Conservation (phyloP, 2,329 filamentous ascomycete species). For the Colletotrichum plurivorum region DNA sequence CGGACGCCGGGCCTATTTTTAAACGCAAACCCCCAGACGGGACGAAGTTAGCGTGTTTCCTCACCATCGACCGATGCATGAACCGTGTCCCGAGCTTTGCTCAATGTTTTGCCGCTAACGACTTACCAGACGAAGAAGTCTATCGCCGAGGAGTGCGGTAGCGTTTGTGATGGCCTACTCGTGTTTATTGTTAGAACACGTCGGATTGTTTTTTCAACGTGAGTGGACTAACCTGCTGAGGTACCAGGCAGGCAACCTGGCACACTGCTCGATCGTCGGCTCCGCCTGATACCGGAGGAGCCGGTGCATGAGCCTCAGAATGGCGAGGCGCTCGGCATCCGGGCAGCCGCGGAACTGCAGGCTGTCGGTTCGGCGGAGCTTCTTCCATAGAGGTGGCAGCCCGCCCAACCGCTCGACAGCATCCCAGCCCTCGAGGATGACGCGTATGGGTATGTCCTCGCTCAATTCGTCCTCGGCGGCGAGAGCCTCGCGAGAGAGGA, state of each 20-base stretch:
- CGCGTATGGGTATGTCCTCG: slow-evolving; percentile 46
- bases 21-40: neutral
- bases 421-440: slow-evolving; percentile 47
- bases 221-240: slow-evolving; percentile 42
- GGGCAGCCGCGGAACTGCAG: slow-evolving; percentile 43
- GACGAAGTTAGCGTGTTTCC: neutral
- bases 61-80: neutral
- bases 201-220: neutral
- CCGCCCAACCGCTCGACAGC: slow-evolving; percentile 44
- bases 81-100: neutral
- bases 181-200: neutral
- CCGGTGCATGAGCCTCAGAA: slow-evolving; percentile 44
- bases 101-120: too few species aligned
- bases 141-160: slow-evolving; percentile 47
- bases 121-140: slow-evolving; percentile 49
- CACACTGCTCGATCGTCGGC: slow-evolving; percentile 40
- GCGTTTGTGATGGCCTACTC: slow-evolving; percentile 44
- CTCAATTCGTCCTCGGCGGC: slow-evolving; percentile 41
- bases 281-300: slow-evolving; percentile 47
- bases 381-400: slow-evolving; percentile 46
- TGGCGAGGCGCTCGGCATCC: slow-evolving; percentile 43
- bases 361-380: slow-evolving; percentile 43
- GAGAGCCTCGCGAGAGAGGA: slow-evolving; percentile 17
- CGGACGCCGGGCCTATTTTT: slow-evolving; percentile 45
- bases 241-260: slow-evolving; percentile 45